Conservation (phyloP, 139 green algal genomes). For the Micromonas commoda region DNA sequence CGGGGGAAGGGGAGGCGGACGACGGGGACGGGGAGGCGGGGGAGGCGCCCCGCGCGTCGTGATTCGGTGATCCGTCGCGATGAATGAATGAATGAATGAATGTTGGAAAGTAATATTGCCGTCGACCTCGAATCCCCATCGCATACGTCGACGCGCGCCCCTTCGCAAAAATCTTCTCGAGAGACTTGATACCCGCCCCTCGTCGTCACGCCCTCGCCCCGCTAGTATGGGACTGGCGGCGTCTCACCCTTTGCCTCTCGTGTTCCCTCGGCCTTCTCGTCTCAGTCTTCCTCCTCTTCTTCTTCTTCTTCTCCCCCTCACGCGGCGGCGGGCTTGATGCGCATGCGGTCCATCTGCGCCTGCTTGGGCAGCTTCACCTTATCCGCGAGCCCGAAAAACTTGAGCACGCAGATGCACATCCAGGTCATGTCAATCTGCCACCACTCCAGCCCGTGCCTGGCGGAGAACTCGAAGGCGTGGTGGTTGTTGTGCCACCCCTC, state of each 20-base stretch:
- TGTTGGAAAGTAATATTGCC: no score
- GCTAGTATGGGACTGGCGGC: no score
- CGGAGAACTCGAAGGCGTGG: slow-evolving; percentile 68
- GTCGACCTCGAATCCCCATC: no score
- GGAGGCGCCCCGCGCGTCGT: no score
- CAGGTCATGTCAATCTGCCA: slow-evolving; percentile 61
- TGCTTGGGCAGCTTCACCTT: slow-evolving; percentile 45
- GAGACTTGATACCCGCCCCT: no score
- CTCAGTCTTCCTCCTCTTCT: not conserved
- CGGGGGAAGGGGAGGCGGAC: no score
- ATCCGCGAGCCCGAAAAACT: slow-evolving; percentile 43
- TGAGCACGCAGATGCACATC: slow-evolving; percentile 37
- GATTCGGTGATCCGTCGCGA: no score
- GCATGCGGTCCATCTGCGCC: slow-evolving; percentile 38
- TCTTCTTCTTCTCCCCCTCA: not conserved
- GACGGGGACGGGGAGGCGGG: not conserved
- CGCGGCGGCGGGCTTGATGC: slow-evolving; percentile 5
- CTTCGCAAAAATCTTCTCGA: no score
- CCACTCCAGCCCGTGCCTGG: slow-evolving; percentile 63
- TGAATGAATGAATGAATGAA: no score
- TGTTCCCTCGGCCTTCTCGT: not conserved
- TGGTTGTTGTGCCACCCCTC: slow-evolving; percentile 99
- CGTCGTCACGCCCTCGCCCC: no score
- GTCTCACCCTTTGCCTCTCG: no score
- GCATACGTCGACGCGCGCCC: no score